These are phyloP conservation scores for Trichoderma guizhouense DNA, from an alignment of 2,329 filamentous ascomycete species.

Conservation along the genomic window DNA sequence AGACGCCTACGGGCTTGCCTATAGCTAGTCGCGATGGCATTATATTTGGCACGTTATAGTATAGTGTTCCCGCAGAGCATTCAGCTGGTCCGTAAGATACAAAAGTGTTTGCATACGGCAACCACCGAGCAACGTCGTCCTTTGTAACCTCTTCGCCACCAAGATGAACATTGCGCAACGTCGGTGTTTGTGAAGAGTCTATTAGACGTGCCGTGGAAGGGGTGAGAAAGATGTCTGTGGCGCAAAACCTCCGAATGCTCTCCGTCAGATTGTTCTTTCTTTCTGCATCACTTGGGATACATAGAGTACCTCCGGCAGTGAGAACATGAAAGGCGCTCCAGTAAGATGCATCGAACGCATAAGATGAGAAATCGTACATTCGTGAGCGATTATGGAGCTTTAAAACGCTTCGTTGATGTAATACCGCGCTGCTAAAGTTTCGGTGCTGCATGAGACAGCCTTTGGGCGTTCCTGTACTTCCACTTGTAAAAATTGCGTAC, in stretches of 20 bases:
- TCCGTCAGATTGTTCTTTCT: neutral
- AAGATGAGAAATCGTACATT: constrained; percentile 19
- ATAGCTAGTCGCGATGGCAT: constrained; percentile 5
- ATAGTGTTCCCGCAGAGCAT: neutral
- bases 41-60: neutral
- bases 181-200: neutral
- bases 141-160: neutral
- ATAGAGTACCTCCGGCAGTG: neutral
- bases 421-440: constrained; percentile 38
- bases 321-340: constrained; percentile 17
- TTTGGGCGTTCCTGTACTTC: neutral
- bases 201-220: constrained; percentile 7
- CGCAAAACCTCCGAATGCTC: neutral
- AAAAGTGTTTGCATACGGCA: constrained; percentile 25
- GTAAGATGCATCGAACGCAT: constrained; percentile 20
- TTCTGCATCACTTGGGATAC: neutral
- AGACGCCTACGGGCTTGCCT: constrained; percentile 20
- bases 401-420: constrained; percentile 33
- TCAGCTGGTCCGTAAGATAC: constrained; percentile 12
- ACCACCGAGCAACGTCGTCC: neutral
- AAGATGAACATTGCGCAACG: neutral
- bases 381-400: neutral
- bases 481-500: neutral
- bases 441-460: constrained; percentile 32
- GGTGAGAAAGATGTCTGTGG: constrained; percentile 1